These are phyloP conservation scores for Paracoccidioides lutzii DNA, from an alignment of 2,329 filamentous ascomycete genomes.

Conservation along the genomic window DNA sequence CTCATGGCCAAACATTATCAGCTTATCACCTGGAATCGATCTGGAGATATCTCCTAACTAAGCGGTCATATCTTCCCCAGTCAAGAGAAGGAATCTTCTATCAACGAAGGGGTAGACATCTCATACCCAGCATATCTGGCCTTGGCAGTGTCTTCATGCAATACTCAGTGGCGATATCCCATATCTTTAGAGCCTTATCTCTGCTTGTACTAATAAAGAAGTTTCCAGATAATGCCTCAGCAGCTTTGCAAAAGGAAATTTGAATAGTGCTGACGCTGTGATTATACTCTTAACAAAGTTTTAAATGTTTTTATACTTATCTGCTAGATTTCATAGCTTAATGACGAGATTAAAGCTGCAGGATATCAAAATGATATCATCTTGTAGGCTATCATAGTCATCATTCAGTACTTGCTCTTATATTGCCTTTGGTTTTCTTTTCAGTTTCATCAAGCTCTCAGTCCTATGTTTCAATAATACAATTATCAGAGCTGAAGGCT, in stretches of 20 bases:
- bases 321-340: conserved; percentile 73
- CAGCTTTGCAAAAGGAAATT: conserved; percentile 63
- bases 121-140: conserved; percentile 72
- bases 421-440: conserved; percentile 71
- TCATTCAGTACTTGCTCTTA: conserved; percentile 63
- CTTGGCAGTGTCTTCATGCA: conserved; percentile 66
- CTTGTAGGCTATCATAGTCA: conserved; percentile 66
- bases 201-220: conserved; percentile 68
- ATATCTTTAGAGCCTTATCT: conserved; percentile 65
- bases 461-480: conserved; percentile 82
- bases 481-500: conserved; percentile 71
- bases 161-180: conserved; percentile 79
- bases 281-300: conserved; percentile 69
- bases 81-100: conserved; percentile 63
- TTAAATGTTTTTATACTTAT: conserved; percentile 77
- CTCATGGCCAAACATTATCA: conserved; percentile 63
- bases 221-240: conserved; percentile 56
- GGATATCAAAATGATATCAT: conserved; percentile 57
- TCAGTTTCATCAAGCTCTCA: conserved; percentile 78
- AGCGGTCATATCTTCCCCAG: conserved; percentile 47
- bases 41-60: conserved; percentile 3
- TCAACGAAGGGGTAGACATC: conserved; percentile 65
- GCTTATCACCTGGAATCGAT: conserved; percentile 46
- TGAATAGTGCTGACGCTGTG: conserved; percentile 70
- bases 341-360: conserved; percentile 73